A percentile compares a stretch with the other conserved stretches of the same genome.
Conservation (phyloP, 768 basidiomycete species). For the Pleurotus giganteus region DNA sequence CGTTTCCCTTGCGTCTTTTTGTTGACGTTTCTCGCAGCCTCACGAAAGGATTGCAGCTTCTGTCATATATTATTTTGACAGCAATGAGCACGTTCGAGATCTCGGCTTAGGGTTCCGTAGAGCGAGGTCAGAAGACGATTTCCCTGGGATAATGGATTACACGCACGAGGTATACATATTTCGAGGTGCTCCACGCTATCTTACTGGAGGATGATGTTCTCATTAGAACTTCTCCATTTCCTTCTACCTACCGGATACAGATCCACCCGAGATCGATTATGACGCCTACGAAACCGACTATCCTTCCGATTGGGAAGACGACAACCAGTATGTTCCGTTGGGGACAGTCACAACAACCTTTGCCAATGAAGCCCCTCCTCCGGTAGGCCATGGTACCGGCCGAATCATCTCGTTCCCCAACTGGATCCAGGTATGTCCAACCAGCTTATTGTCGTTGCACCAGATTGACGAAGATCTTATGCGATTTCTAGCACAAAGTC, state of each 20-base stretch:
- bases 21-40: slow-evolving; percentile 9
- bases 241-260: background rate
- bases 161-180: background rate
- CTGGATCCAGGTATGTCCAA: slow-evolving; percentile 7
- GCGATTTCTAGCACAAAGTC: background rate
- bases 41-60: slow-evolving; percentile 18
- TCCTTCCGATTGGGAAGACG: background rate
- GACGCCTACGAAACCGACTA: background rate
- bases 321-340: background rate
- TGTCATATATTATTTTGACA: slow-evolving; percentile 17
- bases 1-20: background rate
- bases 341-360: slow-evolving; percentile 1
- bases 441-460: background rate
- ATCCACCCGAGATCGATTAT: background rate
- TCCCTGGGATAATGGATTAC: background rate
- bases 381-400: background rate
- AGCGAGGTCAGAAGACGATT: slow-evolving; percentile 6
- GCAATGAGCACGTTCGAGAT: slow-evolving; percentile 12
- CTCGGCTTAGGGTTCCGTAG: slow-evolving; percentile 12
- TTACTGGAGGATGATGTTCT: background rate
- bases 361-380: background rate
- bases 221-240: background rate
- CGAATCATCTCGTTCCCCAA: slow-evolving; percentile 11
- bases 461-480: background rate
- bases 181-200: background rate